Evolutionary conservation across 2,329 filamentous ascomycete genomes (phyloP).

Genomic region (Pseudogymnoascus sp.): DNA sequence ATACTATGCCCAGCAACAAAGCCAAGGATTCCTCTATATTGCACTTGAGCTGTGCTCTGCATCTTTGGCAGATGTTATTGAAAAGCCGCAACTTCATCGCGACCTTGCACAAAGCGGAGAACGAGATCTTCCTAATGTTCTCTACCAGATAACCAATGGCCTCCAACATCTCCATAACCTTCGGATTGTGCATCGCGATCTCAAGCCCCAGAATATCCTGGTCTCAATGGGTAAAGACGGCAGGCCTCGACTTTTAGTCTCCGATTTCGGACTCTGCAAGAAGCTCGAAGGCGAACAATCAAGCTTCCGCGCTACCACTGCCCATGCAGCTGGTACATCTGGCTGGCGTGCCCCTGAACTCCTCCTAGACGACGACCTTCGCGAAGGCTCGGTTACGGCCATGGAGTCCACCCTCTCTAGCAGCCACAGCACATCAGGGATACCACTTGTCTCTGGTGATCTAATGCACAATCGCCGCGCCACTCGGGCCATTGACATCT

Average conservation of each 20-base stretch:
- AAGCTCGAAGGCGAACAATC: constrained; percentile 92
- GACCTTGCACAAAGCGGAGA: constrained; percentile 67
- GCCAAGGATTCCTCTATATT: constrained; percentile 89
- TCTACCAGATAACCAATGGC: constrained; percentile 86
- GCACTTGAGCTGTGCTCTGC: constrained; percentile 90
- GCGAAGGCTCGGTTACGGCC: constrained; percentile 40
- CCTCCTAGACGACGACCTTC: constrained; percentile 69
- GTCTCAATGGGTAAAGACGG: constrained; percentile 67
- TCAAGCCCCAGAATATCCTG: constrained; percentile 96
- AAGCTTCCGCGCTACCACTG: constrained; percentile 89
- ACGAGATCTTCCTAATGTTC: constrained; percentile 67
- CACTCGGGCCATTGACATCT: constrained; percentile 94
- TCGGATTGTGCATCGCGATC: constrained; percentile 91
- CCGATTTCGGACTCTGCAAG: constrained; percentile 96
- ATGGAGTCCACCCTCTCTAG: constrained; percentile 41
- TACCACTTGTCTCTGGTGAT: constrained; percentile 51
- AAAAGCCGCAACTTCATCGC: constrained; percentile 62
- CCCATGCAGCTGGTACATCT: constrained; percentile 85
- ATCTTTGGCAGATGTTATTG: constrained; percentile 84
- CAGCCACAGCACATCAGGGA: constrained; percentile 55
- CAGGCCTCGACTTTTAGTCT: constrained; percentile 81
- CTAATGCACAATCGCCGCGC: constrained; percentile 67
- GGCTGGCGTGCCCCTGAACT: constrained; percentile 96
- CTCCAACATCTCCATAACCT: constrained; percentile 83
- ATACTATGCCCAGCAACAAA: constrained; percentile 88